Conservation (phyloP, 257 asterid genomes). For the Plantago major region DNA sequence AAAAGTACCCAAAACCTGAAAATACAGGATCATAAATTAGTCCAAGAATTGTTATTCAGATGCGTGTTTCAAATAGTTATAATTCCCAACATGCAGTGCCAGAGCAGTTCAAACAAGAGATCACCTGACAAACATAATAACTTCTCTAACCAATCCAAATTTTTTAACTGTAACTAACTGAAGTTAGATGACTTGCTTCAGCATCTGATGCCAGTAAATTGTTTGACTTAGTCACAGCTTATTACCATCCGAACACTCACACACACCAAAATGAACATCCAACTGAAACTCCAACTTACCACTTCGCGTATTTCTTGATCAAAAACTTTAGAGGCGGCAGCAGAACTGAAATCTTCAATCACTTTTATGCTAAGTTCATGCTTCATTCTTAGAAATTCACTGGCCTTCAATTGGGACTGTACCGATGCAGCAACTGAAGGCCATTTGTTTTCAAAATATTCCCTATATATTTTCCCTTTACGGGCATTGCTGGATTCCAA, state of each 20-base stretch:
- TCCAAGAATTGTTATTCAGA: slow-evolving; percentile 11
- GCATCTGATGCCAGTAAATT: slow-evolving; percentile 2
- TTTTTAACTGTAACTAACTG: slow-evolving; percentile 9
- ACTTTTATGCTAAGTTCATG: slow-evolving; percentile 49
- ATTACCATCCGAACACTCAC: not conserved
- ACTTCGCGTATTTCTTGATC: slow-evolving; percentile 96
- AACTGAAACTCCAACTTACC: slow-evolving; percentile 33
- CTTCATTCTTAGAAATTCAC: slow-evolving; percentile 46
- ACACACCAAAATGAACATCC: not conserved
- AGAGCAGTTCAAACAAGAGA: not conserved
- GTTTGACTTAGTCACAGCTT: not conserved
- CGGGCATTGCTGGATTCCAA: slow-evolving; percentile 62
- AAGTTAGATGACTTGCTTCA: not conserved
- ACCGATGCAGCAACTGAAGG: slow-evolving; percentile 42
- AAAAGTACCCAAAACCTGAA: slow-evolving; percentile 75
- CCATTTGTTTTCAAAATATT: slow-evolving; percentile 71
- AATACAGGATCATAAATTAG: slow-evolving; percentile 18
- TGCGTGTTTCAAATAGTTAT: slow-evolving; percentile 4
- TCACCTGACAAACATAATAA: not conserved
- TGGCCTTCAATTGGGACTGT: slow-evolving; percentile 43
- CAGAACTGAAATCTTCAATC: slow-evolving; percentile 66
- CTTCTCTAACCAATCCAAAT: not conserved
- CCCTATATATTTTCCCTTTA: slow-evolving; percentile 60
- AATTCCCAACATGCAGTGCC: not conserved
- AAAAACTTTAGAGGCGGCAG: slow-evolving; percentile 86